These are phyloP conservation scores for Cladosporium colombiae DNA, from an alignment of 2,329 filamentous ascomycete species.

Conservation along the genomic window DNA sequence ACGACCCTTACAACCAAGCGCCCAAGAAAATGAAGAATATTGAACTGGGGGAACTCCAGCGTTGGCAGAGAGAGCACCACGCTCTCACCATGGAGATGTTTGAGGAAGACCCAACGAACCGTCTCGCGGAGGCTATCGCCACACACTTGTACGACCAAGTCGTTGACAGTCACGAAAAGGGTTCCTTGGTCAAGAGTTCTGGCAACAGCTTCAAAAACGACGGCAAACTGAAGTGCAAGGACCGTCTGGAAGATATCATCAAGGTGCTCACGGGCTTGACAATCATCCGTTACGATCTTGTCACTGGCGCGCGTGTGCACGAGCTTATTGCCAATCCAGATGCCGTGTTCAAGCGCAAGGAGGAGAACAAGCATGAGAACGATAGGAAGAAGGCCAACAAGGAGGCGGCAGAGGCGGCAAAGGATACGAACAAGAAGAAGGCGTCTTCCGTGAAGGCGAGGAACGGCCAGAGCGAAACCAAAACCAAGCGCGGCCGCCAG, in stretches of 20 bases:
- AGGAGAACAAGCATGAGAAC: slow-evolving; percentile 4
- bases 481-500: background rate
- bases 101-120: background rate
- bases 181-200: background rate
- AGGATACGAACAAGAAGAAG: background rate
- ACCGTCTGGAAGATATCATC: background rate
- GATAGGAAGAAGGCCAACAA: background rate
- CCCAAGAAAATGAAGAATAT: background rate
- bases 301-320: background rate
- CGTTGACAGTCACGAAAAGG: background rate
- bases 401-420: background rate
- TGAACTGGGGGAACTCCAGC: background rate
- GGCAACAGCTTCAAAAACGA: background rate
- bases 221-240: background rate
- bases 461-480: background rate
- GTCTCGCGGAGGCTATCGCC: background rate
- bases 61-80: background rate
- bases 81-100: background rate
- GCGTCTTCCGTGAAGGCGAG: background rate
- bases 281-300: background rate
- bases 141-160: background rate
- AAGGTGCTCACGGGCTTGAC: background rate
- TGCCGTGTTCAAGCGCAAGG: background rate
- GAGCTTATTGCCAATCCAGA: background rate
- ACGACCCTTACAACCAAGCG: background rate